Base-by-base conservation (phyloP, 2,329 filamentous ascomycete species). In the Diaporthe eres region DNA sequence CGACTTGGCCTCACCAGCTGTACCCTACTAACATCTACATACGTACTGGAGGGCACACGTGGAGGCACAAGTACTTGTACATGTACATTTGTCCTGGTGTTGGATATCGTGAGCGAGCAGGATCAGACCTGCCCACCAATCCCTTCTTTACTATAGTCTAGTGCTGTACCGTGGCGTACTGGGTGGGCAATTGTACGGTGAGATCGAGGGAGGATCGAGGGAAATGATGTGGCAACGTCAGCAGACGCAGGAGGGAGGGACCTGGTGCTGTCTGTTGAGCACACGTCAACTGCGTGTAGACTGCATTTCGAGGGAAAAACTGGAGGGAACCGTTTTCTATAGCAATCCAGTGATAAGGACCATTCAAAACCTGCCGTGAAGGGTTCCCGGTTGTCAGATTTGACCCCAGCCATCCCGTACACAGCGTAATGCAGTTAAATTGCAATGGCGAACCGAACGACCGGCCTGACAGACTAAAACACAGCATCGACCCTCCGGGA, bases 201-300 rank as follows among this genome's bases (percentile, higher is more conserved):
- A 49, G 37, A 51, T 67, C 42, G 42, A 31, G 42, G 63, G 63
- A 67, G 42, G 28, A 37, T 67, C 19, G 63, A 39, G 63, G 44
- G 49, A 55, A 49, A 53, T 15, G 65, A 70, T 53, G 65, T 28
- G 39, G 65, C 65, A 42, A 28, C 65, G 47, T 53, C 65, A 68
- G 65, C 65, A 51, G 31, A 28, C n/a, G 65, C 65, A 39, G 4
- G 31, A 53, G 61, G 61, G 61, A 67, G 61, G 61, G 42, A 49
- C 61, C 61, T 49, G 61, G 61, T 34, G 61, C 28, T 49, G 61
- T 31, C 61, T 49, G 25, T 34, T 67, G 61, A 42, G 61, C 61
- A 67, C 42, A 19, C 28, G 42, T 49, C 61, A 37, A 53, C 42
- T 44, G 42, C 17, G 42, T 44, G 42, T 44, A 44, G 17, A 9